phyloP scores from a whole-genome alignment of 2,329 filamentous ascomycete species.

The Rhexocercosporidium sp. region DNA sequence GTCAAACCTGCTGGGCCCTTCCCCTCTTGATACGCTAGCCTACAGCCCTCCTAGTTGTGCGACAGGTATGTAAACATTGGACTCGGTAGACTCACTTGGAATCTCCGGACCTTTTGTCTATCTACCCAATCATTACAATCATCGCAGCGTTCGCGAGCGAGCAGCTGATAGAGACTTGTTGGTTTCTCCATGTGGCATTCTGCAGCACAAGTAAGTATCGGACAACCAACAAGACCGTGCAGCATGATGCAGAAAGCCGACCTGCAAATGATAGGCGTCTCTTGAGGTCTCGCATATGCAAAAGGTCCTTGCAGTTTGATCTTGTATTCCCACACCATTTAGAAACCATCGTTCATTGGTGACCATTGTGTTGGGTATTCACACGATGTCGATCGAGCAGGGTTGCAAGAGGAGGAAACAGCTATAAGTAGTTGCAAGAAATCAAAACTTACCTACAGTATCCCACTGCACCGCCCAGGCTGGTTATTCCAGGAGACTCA shows the following conservation, averaged over 20 bases:
- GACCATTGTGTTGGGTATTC: neutral
- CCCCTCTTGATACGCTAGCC: no score
- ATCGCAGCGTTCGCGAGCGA: no score
- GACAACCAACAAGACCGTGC: neutral
- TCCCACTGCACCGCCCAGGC: neutral
- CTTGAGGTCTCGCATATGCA: constrained; percentile 1
- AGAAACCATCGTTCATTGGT: neutral
- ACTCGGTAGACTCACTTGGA: no score
- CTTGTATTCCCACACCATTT: constrained; percentile 10
- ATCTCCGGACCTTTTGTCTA: no score
- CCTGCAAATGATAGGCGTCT: neutral
- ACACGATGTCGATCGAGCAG: neutral
- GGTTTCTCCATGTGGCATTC: neutral
- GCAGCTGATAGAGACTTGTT: no score
- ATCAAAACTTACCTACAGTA: neutral
- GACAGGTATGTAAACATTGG: no score
- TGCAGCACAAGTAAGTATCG: neutral
- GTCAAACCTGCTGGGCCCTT: no score
- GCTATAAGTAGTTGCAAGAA: neutral
- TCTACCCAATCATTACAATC: no score
- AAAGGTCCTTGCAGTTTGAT: neutral
- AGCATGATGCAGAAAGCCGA: neutral
- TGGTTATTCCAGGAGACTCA: neutral
- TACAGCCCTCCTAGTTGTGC: no score
- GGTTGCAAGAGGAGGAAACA: neutral